Base-by-base conservation (phyloP, 164 flowering plant genomes). In the Vitis rupestris region DNA sequence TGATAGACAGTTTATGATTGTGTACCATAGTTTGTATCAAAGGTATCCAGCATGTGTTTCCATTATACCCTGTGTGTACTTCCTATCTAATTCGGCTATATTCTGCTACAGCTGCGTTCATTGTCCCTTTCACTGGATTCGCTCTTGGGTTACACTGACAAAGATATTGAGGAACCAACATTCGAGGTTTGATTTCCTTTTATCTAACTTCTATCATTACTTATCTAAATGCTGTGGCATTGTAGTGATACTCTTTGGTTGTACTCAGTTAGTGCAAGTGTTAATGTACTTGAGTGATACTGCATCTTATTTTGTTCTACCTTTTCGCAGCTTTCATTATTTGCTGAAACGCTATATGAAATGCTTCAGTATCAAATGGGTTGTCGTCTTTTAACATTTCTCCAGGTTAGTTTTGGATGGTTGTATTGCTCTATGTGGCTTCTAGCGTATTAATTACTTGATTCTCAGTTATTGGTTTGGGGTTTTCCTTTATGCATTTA, bases 311-410 rank as follows among this genome's bases (percentile, higher is more conserved):
- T 16, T 19, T 59, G 59, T 50, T 68, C 51, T 65, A 4, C 57
- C 59, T 50, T 62, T 64, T 69, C 75, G 69, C 84, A 96, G 99
- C 80, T 96, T 67, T 96, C 98, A 56, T 65, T 93, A 51, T 93
- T 96, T 85, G 98, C 97, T 0, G 99, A 96, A 71, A 69, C 92
- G 2, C 65, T 96, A 9, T 82, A 87, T 84, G 99, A 96, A 82
- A 93, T 93, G 99, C 92, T 96, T 75, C 97, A 96, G 73, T 90
- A 84, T 71, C 87, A 93, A 81, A 96, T 93, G 98, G 98, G 97
- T 44, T 82, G 74, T 75, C 91, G 92, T 14, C 67, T 96, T 62
- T 76, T 92, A 19, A 49, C 78, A 64, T 96, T 93, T 82, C 91
- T 96, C 54, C 88, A 96, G 99, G 98, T 93, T 78, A 8, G 78